Percentiles rank a stretch among this genome's conserved stretches.
Evolutionary conservation across 2,329 filamentous ascomycete genomes (phyloP).

Genomic region (Clathrospora elynae): DNA sequence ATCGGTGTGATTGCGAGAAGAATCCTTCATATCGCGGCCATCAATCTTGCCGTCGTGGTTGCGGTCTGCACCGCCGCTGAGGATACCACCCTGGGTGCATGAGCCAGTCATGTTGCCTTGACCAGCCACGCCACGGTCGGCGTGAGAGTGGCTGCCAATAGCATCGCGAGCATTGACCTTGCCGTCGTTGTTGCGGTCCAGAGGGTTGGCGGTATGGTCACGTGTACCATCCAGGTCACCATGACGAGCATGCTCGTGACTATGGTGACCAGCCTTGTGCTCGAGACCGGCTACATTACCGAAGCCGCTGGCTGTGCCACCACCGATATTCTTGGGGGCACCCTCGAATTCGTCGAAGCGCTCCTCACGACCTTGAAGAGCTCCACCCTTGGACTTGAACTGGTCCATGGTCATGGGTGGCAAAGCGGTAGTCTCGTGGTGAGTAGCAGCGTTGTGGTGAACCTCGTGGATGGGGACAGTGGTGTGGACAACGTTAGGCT

Average conservation of each 20-base stretch:
- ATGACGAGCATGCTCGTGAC: slow-evolving; percentile 19
- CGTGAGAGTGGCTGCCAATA: slow-evolving; percentile 8
- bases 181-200: slow-evolving; percentile 15
- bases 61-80: slow-evolving; percentile 3
- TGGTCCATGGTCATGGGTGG: slow-evolving; percentile 69
- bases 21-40: slow-evolving; percentile 7
- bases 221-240: slow-evolving; percentile 23
- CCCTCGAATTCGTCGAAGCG: slow-evolving; percentile 66
- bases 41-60: slow-evolving; percentile 11
- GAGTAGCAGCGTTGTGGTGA: slow-evolving; percentile 69
- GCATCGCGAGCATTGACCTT: slow-evolving; percentile 9
- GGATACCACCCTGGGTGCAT: slow-evolving; percentile 2
- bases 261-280: slow-evolving; percentile 23
- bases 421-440: slow-evolving; percentile 68
- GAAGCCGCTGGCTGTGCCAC: slow-evolving; percentile 26
- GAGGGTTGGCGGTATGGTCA: slow-evolving; percentile 13
- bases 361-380: slow-evolving; percentile 60
- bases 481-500: slow-evolving; percentile 71
- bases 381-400: slow-evolving; percentile 63
- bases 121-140: slow-evolving; percentile 6
- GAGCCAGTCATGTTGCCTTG: slow-evolving; percentile 13
- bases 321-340: slow-evolving; percentile 60
- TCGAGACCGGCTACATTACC: slow-evolving; percentile 21
- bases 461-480: slow-evolving; percentile 74
- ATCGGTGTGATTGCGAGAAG: slow-evolving; percentile 5